Percentiles rank a stretch among this genome's conserved stretches.
phyloP scores from a whole-genome alignment of 108 stramenopile genomes.

The Fragilariopsis cylindrus region DNA sequence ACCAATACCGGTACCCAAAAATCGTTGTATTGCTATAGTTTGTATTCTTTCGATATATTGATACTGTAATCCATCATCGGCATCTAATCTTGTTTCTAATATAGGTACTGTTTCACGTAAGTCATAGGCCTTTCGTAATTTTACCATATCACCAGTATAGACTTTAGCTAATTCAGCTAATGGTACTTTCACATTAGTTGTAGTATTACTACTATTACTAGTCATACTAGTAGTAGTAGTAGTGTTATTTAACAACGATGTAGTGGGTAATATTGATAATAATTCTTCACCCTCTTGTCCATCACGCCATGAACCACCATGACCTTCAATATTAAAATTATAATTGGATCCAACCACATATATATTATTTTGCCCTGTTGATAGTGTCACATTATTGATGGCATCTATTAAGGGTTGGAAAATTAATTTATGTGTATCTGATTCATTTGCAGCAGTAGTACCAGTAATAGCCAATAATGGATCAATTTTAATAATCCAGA shows the following conservation, averaged over 20 bases:
- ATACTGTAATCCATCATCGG: conserved; percentile 79
- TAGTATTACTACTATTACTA: background rate
- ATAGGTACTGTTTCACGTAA: conserved; percentile 44
- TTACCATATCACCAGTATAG: conserved; percentile 26
- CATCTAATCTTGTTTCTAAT: conserved; percentile 83
- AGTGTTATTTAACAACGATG: too few relatives aligned
- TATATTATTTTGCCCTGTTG: background rate
- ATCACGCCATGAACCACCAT: conserved; percentile 4
- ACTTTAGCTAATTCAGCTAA: background rate
- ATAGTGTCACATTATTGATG: background rate
- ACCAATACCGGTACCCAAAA: conserved; percentile 16
- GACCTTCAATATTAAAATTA: background rate
- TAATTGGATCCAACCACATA: conserved; percentile 8
- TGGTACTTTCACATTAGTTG: background rate
- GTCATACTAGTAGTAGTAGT: background rate
- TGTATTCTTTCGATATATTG: conserved; percentile 60
- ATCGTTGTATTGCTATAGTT: conserved; percentile 44
- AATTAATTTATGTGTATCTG: conserved; percentile 38
- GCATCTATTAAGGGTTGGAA: background rate
- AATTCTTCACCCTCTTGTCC: conserved; percentile 5
- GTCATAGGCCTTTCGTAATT: conserved; percentile 48
- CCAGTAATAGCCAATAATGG: conserved; percentile 39
- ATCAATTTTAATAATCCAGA: conserved; percentile 87
- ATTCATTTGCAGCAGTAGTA: background rate
- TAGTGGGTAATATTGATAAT: background rate